A percentile compares a stretch with the other conserved stretches of the same genome.
These are phyloP conservation scores for Nannochloris sp. DNA, from an alignment of 139 green algal species.

Conservation along the genomic window DNA sequence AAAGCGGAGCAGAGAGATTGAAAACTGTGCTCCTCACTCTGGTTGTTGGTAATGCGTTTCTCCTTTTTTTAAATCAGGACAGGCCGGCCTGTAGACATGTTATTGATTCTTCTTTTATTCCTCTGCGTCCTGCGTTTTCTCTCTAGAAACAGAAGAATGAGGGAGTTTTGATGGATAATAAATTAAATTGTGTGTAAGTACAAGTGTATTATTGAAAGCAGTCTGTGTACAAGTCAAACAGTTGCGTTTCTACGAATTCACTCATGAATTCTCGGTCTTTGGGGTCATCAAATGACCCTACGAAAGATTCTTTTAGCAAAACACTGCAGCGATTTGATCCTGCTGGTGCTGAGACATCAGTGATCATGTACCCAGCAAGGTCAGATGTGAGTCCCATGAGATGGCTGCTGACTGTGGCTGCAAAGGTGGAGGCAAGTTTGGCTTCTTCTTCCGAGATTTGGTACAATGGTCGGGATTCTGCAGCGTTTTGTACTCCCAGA, in stretches of 20 bases:
- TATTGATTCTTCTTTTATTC: neutral
- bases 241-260: constrained; percentile 76
- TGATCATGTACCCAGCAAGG: constrained; percentile 72
- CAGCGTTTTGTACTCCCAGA: constrained; percentile 4
- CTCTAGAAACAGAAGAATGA: too few species aligned
- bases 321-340: constrained; percentile 37
- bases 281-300: constrained; percentile 46
- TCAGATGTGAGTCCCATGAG: constrained; percentile 53
- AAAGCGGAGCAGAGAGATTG: constrained; percentile 14
- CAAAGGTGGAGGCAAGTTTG: constrained; percentile 15
- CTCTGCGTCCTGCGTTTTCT: too few species aligned
- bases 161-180: too few species aligned
- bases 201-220: too few species aligned
- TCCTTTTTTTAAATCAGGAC: too few species aligned
- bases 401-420: constrained; percentile 38
- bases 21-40: constrained; percentile 20
- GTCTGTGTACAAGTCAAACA: constrained; percentile 75
- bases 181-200: neutral
- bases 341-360: constrained; percentile 54
- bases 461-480: constrained; percentile 16
- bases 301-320: constrained; percentile 65
- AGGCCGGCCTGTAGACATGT: too few species aligned
- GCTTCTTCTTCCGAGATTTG: constrained; percentile 4
- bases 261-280: constrained; percentile 37
- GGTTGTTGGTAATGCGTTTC: constrained; percentile 8